Percentiles rank a stretch among this genome's conserved stretches.
Evolutionary conservation across 169 alveolate species (phyloP).

Genomic region (Sarcocystis neurona): DNA sequence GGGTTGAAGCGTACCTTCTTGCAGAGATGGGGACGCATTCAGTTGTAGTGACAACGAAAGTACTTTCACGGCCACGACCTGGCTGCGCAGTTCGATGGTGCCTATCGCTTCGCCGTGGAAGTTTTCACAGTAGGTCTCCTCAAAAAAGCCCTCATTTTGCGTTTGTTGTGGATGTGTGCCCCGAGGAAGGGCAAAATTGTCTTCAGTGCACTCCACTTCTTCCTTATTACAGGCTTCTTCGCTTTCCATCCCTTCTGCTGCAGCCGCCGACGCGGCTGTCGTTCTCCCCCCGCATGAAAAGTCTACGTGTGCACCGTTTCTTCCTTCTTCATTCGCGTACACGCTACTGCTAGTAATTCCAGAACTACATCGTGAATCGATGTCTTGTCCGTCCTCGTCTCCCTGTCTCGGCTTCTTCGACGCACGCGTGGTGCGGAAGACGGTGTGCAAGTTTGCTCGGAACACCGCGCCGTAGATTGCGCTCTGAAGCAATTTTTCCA

Average conservation of each 20-base stretch:
- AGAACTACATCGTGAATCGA: background rate
- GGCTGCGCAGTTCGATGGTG: background rate
- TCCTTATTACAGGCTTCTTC: no score
- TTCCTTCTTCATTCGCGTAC: no score
- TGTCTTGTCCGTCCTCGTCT: background rate
- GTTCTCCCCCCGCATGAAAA: no score
- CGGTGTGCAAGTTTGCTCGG: slow-evolving; percentile 6
- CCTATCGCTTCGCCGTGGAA: background rate
- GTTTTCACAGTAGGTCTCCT: no score
- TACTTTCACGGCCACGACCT: slow-evolving; percentile 48
- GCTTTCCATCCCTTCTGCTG: background rate
- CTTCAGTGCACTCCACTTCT: no score
- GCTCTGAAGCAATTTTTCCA: slow-evolving; percentile 25
- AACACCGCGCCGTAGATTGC: slow-evolving; percentile 41
- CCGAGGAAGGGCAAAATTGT: no score
- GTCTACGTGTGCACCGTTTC: no score
- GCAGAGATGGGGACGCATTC: slow-evolving; percentile 29
- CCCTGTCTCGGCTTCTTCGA: slow-evolving; percentile 15
- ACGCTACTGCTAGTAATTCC: no score
- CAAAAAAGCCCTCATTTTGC: background rate
- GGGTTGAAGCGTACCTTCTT: slow-evolving; percentile 33
- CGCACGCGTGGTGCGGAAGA: background rate
- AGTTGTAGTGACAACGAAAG: slow-evolving; percentile 31
- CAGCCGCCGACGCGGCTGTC: background rate
- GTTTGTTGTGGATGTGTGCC: no score